Evolutionary conservation across 139 green algal species (phyloP).

Genomic region (Eudorina sp.): DNA sequence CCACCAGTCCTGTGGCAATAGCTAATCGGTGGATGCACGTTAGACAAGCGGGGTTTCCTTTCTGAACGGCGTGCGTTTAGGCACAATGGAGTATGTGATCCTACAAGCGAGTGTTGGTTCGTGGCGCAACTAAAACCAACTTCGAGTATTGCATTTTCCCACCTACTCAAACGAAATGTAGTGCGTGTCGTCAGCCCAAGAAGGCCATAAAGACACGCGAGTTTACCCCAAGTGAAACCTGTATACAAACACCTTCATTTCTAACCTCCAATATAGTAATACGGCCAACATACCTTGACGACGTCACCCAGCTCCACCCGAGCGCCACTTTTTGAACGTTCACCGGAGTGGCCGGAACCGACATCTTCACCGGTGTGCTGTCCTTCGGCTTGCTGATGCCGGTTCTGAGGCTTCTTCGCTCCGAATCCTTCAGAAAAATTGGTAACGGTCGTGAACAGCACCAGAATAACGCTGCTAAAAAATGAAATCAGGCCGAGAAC

Average conservation of each 20-base stretch:
- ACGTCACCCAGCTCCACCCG: constrained; percentile 1
- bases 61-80: too few relatives aligned
- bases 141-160: too few relatives aligned
- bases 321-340: neutral
- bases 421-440: constrained; percentile 18
- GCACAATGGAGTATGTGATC: too few relatives aligned
- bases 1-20: too few relatives aligned
- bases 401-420: neutral
- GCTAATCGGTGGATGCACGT: too few relatives aligned
- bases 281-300: constrained; percentile 4
- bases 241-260: neutral
- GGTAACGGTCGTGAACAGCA: constrained; percentile 23
- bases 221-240: neutral
- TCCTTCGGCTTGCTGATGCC: neutral
- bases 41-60: too few relatives aligned
- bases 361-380: too few relatives aligned
- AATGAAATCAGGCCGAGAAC: constrained; percentile 1
- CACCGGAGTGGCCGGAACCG: too few relatives aligned
- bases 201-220: neutral
- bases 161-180: neutral
- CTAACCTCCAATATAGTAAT: neutral
- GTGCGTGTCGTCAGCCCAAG: neutral
- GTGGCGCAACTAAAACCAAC: neutral
- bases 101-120: too few relatives aligned
- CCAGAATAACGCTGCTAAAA: neutral